phyloP scores from a whole-genome alignment of 495 filamentous ascomycete genomes.

The Penicillium desertorum region DNA sequence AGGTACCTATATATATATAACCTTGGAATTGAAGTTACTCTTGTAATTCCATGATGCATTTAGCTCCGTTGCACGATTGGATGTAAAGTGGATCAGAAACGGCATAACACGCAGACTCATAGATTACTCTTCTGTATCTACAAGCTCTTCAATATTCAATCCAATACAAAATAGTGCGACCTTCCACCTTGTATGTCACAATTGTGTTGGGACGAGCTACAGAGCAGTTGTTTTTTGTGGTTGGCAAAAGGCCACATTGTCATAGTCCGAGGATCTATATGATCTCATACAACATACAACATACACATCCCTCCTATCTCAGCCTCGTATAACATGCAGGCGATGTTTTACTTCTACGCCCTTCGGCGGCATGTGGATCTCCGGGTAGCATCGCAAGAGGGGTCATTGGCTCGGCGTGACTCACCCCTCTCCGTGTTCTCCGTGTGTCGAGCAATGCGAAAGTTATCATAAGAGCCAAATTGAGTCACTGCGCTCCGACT shows the following conservation, averaged over 20 bases:
- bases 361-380: conserved; percentile 13
- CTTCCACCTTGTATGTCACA: neutral
- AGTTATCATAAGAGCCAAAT: neutral
- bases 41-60: too few relatives aligned
- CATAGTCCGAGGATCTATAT: neutral
- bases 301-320: neutral
- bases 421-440: conserved; percentile 6
- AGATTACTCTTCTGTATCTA: too few relatives aligned
- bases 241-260: neutral
- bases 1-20: too few relatives aligned
- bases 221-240: neutral
- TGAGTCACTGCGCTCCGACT: neutral
- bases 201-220: neutral
- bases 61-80: too few relatives aligned
- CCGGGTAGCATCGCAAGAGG: conserved; percentile 1
- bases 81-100: too few relatives aligned
- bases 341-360: neutral
- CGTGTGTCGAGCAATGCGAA: neutral
- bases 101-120: too few relatives aligned
- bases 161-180: neutral
- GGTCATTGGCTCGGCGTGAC: conserved; percentile 9
- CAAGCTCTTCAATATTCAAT: too few relatives aligned
- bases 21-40: too few relatives aligned
- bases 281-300: too few relatives aligned
- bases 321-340: neutral